Percentiles rank a stretch among this genome's conserved stretches.
These are phyloP conservation scores for Graphilbum fragrans DNA, from an alignment of 2,329 filamentous ascomycete genomes.

Conservation along the genomic window DNA sequence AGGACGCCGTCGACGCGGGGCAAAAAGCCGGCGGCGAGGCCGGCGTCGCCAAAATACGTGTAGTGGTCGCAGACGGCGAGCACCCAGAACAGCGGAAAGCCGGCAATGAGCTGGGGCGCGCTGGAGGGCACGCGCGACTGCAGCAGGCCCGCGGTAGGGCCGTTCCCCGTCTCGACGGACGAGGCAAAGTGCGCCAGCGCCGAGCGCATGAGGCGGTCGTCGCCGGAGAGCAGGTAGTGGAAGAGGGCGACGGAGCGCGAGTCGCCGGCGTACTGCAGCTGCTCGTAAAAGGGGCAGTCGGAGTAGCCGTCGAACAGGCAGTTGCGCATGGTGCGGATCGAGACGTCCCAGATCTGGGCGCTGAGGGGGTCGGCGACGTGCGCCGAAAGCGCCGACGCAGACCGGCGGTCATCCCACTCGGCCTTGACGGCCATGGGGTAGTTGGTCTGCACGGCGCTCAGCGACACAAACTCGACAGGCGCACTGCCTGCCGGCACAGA, in stretches of 20 bases:
- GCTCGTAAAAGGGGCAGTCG: slow-evolving; percentile 23
- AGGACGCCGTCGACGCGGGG: slow-evolving; percentile 22
- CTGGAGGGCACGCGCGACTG: slow-evolving; percentile 23
- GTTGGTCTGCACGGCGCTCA: slow-evolving; percentile 20
- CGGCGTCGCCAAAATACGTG: slow-evolving; percentile 20
- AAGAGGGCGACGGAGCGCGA: slow-evolving; percentile 16
- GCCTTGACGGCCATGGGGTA: slow-evolving; percentile 22
- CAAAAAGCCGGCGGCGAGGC: slow-evolving; percentile 18
- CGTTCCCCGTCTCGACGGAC: slow-evolving; percentile 3
- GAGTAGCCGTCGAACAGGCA: slow-evolving; percentile 23
- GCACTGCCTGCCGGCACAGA: slow-evolving; percentile 8
- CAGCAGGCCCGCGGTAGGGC: slow-evolving; percentile 17
- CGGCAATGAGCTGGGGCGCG: slow-evolving; percentile 22
- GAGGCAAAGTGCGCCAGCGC: slow-evolving; percentile 17
- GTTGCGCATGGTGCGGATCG: slow-evolving; percentile 19
- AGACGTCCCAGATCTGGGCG: slow-evolving; percentile 14
- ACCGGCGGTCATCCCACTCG: slow-evolving; percentile 2
- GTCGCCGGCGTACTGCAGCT: slow-evolving; percentile 17
- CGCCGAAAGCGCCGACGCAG: too few relatives aligned
- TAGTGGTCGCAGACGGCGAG: slow-evolving; percentile 23
- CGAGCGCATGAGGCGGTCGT: slow-evolving; percentile 19
- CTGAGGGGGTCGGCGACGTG: slow-evolving; percentile 8
- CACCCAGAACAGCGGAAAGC: slow-evolving; percentile 25
- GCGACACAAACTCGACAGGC: slow-evolving; percentile 13
- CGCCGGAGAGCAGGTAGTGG: slow-evolving; percentile 17